Evolutionary conservation across 192 early-diverging fungal species (phyloP).

Genomic region (Helicostylum pulchrum): DNA sequence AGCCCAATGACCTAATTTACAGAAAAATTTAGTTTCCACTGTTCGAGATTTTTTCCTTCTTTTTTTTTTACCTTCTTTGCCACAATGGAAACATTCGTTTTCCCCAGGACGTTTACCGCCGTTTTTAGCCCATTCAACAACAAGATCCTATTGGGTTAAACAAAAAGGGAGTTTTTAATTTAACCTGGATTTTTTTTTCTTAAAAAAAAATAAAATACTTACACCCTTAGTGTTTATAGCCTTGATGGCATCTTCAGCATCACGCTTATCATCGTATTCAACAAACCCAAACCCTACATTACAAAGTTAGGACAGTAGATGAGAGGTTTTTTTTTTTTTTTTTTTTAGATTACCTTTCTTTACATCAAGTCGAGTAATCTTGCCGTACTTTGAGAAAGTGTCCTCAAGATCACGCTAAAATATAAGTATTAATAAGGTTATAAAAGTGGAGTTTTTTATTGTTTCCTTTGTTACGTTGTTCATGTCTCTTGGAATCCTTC

Average conservation of each 20-base stretch:
- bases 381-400: constrained; percentile 50
- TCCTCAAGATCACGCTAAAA: constrained; percentile 52
- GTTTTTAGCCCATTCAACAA: constrained; percentile 59
- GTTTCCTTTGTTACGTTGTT: constrained; percentile 14
- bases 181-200: background rate
- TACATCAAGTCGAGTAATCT: constrained; percentile 52
- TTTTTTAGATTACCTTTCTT: constrained; percentile 41
- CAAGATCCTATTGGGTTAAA: constrained; percentile 21
- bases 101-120: constrained; percentile 47
- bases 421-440: background rate
- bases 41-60: background rate
- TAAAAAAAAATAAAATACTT: constrained; percentile 23
- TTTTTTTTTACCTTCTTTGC: constrained; percentile 10
- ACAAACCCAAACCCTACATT: constrained; percentile 48
- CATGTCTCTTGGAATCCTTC: constrained; percentile 44
- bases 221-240: constrained; percentile 40
- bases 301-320: background rate
- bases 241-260: constrained; percentile 48
- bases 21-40: no score
- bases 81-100: constrained; percentile 48
- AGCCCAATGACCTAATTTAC: constrained; percentile 46
- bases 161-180: background rate
- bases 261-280: constrained; percentile 45
- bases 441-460: background rate
- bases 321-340: background rate